Evolutionary conservation across 108 stramenopile species (phyloP).

Genomic region (Cyclostephanos invisitatus): DNA sequence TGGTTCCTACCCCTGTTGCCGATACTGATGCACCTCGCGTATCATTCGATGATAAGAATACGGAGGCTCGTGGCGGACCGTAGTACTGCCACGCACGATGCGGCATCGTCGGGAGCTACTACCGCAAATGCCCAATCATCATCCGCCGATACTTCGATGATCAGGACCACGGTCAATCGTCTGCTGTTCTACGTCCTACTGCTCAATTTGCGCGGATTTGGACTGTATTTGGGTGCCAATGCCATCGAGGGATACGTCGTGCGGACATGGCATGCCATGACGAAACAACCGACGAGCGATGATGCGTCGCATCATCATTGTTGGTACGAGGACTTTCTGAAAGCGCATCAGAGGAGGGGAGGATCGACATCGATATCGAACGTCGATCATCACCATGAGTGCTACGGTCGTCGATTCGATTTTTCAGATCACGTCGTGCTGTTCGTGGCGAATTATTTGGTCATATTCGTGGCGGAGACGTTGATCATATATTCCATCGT

Average conservation of each 20-base stretch:
- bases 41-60: too few species aligned
- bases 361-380: too few species aligned
- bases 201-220: slow-evolving; percentile 67
- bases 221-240: slow-evolving; percentile 69
- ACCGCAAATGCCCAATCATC: background rate
- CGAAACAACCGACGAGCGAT: slow-evolving; percentile 42
- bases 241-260: slow-evolving; percentile 59
- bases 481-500: slow-evolving; percentile 49
- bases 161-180: slow-evolving; percentile 33
- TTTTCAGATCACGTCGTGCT: slow-evolving; percentile 89
- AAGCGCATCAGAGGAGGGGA: slow-evolving; percentile 46
- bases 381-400: slow-evolving; percentile 42
- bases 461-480: slow-evolving; percentile 65
- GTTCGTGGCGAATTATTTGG: slow-evolving; percentile 78
- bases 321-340: slow-evolving; percentile 66
- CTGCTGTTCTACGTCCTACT: slow-evolving; percentile 62
- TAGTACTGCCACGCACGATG: too few species aligned
- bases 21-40: slow-evolving; percentile 55
- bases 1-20: slow-evolving; percentile 83
- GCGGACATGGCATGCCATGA: slow-evolving; percentile 24
- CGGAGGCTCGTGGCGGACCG: too few species aligned
- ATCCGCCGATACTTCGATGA: background rate
- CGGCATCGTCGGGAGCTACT: too few species aligned
- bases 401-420: slow-evolving; percentile 72
- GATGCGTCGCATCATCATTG: slow-evolving; percentile 48